These are phyloP conservation scores for Blumeria hordei DNA, from an alignment of 2,329 filamentous ascomycete species.

Conservation along the genomic window DNA sequence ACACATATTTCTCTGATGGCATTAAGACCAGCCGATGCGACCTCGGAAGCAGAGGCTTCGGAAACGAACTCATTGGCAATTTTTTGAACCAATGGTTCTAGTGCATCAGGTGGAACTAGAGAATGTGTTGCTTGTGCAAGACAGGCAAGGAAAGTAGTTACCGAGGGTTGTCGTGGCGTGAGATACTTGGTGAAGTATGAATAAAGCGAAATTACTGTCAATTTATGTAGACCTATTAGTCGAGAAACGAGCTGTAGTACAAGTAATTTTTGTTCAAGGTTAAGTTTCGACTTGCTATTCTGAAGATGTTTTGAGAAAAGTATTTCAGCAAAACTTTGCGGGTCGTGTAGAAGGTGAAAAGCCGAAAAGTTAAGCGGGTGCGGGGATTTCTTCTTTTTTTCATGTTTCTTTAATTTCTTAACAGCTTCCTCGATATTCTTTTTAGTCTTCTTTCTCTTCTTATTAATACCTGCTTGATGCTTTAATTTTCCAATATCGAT, in stretches of 20 bases:
- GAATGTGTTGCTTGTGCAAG: constrained; percentile 80
- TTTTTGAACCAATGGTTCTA: constrained; percentile 79
- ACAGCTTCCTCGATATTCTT: constrained; percentile 60
- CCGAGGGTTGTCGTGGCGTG: constrained; percentile 65
- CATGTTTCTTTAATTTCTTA: constrained; percentile 56
- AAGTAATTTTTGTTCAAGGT: constrained; percentile 71
- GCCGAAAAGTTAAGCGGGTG: constrained; percentile 91
- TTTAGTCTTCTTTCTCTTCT: constrained; percentile 77
- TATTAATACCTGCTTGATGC: constrained; percentile 79
- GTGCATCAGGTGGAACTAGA: constrained; percentile 71
- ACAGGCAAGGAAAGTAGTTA: constrained; percentile 81
- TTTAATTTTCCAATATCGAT: constrained; percentile 59
- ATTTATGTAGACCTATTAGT: constrained; percentile 75
- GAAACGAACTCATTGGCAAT: constrained; percentile 98
- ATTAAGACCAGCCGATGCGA: constrained; percentile 78
- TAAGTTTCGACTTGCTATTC: constrained; percentile 60
- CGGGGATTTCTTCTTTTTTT: constrained; percentile 70
- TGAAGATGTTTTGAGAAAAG: constrained; percentile 83
- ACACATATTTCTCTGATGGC: constrained; percentile 86
- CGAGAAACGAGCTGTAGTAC: constrained; percentile 78
- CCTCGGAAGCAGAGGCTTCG: constrained; percentile 74
- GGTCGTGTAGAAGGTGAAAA: constrained; percentile 77
- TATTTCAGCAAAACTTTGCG: constrained; percentile 76
- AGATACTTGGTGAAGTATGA: constrained; percentile 91
- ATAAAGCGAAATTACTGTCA: constrained; percentile 75